phyloP scores from a whole-genome alignment of 805 yeast species.

The Wickerhamomyces rabaulensis region DNA sequence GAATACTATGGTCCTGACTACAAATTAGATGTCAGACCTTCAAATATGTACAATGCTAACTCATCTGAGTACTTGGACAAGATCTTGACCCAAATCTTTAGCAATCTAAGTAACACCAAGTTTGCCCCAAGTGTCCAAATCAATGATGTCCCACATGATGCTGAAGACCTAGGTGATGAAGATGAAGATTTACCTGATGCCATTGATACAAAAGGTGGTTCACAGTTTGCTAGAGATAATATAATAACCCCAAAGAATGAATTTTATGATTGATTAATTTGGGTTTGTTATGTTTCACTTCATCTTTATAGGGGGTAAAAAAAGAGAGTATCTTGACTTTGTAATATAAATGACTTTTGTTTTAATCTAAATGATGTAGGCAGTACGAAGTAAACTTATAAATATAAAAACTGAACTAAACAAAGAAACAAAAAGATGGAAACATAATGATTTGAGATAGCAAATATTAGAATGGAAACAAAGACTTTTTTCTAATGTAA shows the following conservation, averaged over 20 bases:
- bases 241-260: conserved; percentile 69
- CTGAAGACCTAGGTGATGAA: conserved; percentile 22
- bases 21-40: conserved; percentile 50
- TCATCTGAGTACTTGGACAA: conserved; percentile 10
- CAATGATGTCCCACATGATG: conserved; percentile 80
- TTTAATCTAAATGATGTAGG: not conserved
- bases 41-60: conserved; percentile 42
- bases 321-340: not conserved
- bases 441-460: not conserved
- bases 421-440: not conserved
- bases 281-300: not conserved
- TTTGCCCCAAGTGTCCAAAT: conserved; percentile 92
- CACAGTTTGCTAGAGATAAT: conserved; percentile 76
- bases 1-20: conserved; percentile 77
- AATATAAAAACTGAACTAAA: not conserved
- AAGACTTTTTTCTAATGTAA: no score
- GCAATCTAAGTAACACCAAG: conserved; percentile 66
- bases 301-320: not conserved
- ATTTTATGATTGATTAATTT: conserved; percentile 36
- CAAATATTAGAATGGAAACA: not conserved
- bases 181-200: conserved; percentile 62
- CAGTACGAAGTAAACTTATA: not conserved
- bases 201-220: conserved; percentile 90
- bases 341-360: not conserved
- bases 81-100: conserved; percentile 6